These are phyloP conservation scores for Neurospora crassa DNA, from an alignment of 2,329 filamentous ascomycete genomes.

Conservation along the genomic window DNA sequence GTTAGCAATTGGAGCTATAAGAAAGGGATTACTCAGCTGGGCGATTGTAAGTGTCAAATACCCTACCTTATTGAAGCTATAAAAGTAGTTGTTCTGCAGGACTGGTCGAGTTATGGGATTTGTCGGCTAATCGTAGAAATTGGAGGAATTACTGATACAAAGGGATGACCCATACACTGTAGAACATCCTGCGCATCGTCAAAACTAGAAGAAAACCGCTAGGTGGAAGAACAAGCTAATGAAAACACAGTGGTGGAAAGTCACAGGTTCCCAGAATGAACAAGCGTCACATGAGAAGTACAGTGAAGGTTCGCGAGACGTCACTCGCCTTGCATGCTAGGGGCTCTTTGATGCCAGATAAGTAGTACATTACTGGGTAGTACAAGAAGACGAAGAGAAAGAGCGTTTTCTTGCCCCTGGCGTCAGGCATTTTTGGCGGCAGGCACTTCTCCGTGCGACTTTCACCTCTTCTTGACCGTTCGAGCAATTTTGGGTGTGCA, in stretches of 20 bases:
- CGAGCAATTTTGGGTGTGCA: too few species aligned
- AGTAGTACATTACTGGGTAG: not conserved
- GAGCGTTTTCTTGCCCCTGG: not conserved
- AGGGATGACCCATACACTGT: not conserved
- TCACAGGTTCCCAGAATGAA: not conserved
- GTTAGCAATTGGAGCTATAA: not conserved
- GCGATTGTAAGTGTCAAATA: not conserved
- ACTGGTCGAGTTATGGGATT: not conserved
- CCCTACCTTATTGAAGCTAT: not conserved
- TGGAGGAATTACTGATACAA: not conserved
- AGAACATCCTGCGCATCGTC: not conserved
- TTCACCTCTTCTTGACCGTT: not conserved
- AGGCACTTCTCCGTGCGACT: not conserved
- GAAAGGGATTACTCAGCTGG: not conserved
- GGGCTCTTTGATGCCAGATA: not conserved
- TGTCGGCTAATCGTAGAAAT: not conserved
- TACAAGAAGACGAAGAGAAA: not conserved
- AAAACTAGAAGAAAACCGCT: not conserved
- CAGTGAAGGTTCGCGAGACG: not conserved
- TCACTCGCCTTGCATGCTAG: not conserved
- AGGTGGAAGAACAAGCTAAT: not conserved
- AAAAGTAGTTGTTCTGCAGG: not conserved
- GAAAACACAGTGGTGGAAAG: not conserved
- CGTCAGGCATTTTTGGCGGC: not conserved
- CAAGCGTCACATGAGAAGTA: too few species aligned